phyloP scores from a whole-genome alignment of 148 eudicot genomes.

The Heliosperma pusillum region DNA sequence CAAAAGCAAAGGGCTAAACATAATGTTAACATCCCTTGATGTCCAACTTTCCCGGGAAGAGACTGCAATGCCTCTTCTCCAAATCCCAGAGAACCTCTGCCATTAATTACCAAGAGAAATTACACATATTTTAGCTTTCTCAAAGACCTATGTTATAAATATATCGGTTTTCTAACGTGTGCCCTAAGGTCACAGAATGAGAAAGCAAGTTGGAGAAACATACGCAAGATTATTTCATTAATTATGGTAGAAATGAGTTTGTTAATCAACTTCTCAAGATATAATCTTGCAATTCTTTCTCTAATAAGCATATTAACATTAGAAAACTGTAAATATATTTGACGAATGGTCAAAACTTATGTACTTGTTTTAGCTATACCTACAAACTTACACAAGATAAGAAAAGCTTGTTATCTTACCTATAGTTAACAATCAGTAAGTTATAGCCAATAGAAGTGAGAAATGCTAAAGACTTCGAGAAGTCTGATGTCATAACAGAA shows the following conservation, averaged over 20 bases:
- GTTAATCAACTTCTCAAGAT: too few species aligned
- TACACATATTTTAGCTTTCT: not conserved
- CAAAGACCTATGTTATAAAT: too few species aligned
- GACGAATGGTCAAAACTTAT: too few species aligned
- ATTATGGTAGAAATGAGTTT: too few species aligned
- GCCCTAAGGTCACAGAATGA: too few species aligned
- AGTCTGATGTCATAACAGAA: slow-evolving; percentile 47
- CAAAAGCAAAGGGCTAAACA: not conserved
- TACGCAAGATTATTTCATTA: too few species aligned
- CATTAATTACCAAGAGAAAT: slow-evolving; percentile 18
- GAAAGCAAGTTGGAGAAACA: too few species aligned
- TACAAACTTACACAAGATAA: slow-evolving; percentile 23
- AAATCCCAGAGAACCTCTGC: slow-evolving; percentile 91
- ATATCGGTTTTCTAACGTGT: too few species aligned
- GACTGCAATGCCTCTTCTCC: slow-evolving; percentile 97
- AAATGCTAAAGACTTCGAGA: slow-evolving; percentile 70
- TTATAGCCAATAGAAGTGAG: slow-evolving; percentile 78
- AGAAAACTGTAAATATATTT: too few species aligned
- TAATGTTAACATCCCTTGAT: slow-evolving; percentile 50
- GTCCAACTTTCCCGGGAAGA: slow-evolving; percentile 82
- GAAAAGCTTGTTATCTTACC: slow-evolving; percentile 44
- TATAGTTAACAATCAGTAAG: slow-evolving; percentile 80
- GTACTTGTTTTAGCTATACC: not conserved
- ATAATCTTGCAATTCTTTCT: too few species aligned
- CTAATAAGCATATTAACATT: too few species aligned